Base-by-base conservation (phyloP, 495 filamentous ascomycete genomes). In the Parathielavia appendiculata region DNA sequence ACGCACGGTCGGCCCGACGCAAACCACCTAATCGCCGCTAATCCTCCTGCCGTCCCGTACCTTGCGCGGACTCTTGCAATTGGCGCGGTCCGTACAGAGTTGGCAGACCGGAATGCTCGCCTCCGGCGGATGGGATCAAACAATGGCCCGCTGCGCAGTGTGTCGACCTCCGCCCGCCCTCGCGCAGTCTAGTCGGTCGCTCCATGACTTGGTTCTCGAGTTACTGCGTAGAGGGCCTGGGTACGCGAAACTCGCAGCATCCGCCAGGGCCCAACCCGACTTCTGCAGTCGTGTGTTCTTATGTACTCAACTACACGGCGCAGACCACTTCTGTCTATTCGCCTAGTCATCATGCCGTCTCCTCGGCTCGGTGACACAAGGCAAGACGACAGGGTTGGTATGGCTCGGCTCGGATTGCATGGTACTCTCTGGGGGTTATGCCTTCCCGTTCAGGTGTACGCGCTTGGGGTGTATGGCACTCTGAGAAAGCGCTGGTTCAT, bases 141-240 rank as follows among this genome's bases (percentile, higher is more conserved):
- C 17, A 36, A 47, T 9, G 19, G 26, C 17, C n/a, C 12, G 13
- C 32, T 13, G n/a, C 9, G 22, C 10, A 1, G 19, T 16, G 26
- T n/a, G 2, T 35, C 7, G 49, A 26, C 16, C 12, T 1, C 16
- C 23, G 9, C n/a, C n/a, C n/a, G n/a, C n/a, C 46, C 45, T 50
- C 45, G 44, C 36, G 46, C 55, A 57, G 51, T 58, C 23, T 20
- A 23, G 12, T 26, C 23, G 56, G 46, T 58, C 34, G 32, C 45
- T 26, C 23, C 2, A 14, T 19, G 35, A 35, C 20, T 8, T 11
- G 17, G 8, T 17, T 30, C 4, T 56, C 30, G 34, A 48, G n/a
- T 35, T 2, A 30, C n/a, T n/a, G n/a, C n/a, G n/a, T n/a, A n/a
- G 7, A 38, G 8, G 0, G 13, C 32, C 6, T 39, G 9, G 34